Evolutionary conservation across 768 basidiomycete species (phyloP), one percentile per base, ranked within the genome.

Genomic region (Hygrophoropsis aurantiaca): DNA sequence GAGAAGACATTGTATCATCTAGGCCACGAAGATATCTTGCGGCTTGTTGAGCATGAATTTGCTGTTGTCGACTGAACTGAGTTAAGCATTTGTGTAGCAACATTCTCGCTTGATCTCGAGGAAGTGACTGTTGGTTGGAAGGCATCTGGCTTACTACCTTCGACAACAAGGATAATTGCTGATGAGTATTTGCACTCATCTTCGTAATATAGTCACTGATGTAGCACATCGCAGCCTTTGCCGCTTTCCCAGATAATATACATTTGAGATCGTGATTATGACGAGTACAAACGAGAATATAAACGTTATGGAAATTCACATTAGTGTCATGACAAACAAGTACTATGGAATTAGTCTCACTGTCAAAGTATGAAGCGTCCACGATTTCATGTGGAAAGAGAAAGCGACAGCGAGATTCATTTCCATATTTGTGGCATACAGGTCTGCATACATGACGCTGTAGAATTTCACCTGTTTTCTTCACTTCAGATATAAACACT

Each of bases 161-260:
- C 1, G 61, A 69, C 8, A 67, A 25, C 0, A 65, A 23, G 0
- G 57, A 55, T 0, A 66, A 27, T 46, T 64, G 53, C 16, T 70
- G 42, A 48, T 62, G 51, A 3, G 58, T 63, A 5, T 61, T 65
- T 2, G 56, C 4, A 16, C 57, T 60, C 51, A 60, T 56, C 37
- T 68, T 71, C 9, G 67, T 71, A 13, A 70, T 69, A 37, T 70
- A 68, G 26, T 69, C 56, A 0, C 64, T 60, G 13, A 71, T 67
- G 42, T 68, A 71, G 42, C 65, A 68, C 58, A 69, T 67, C 0
- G 66, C 65, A 15, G 67, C 66, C 40, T 65, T 70, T 1, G 63
- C 68, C 32, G 54, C 54, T 41, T 60, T 58, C 0, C 69, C 67
- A 15, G 65, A 68, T 13, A 67, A 47, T 9, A 71, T 66, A 32